Evolutionary conservation across 805 yeast genomes (phyloP).

Genomic region (Candida berthetii): DNA sequence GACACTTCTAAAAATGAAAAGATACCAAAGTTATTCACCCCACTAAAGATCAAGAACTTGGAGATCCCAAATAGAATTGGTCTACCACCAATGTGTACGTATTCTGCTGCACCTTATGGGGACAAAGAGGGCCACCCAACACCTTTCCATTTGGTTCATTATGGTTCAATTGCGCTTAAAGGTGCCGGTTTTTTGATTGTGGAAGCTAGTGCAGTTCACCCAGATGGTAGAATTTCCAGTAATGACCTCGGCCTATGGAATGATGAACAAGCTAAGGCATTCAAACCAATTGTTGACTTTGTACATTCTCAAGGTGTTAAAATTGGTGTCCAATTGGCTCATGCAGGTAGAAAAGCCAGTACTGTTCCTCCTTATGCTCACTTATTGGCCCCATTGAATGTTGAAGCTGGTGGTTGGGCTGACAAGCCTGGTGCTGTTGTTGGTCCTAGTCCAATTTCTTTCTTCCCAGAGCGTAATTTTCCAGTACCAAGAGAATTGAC

Average conservation of each 20-base stretch:
- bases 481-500: conserved; percentile 36
- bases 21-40: conserved; percentile 35
- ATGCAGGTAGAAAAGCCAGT: conserved; percentile 46
- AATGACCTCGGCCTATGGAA: conserved; percentile 44
- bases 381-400: conserved; percentile 24
- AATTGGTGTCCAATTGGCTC: conserved; percentile 50
- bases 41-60: conserved; percentile 33
- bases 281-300: conserved; percentile 35
- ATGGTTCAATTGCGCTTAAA: conserved; percentile 38
- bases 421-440: conserved; percentile 31
- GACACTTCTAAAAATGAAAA: neutral
- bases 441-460: conserved; percentile 37
- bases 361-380: conserved; percentile 25
- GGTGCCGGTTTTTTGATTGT: conserved; percentile 44
- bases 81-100: conserved; percentile 52
- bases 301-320: conserved; percentile 37
- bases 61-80: conserved; percentile 45
- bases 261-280: conserved; percentile 38
- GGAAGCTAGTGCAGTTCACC: conserved; percentile 38
- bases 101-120: conserved; percentile 29
- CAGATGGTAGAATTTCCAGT: conserved; percentile 35
- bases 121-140: conserved; percentile 31
- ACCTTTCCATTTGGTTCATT: conserved; percentile 42
- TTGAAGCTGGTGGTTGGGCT: conserved; percentile 32
- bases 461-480: conserved; percentile 13